Evolutionary conservation across 1,284 basidiomycete species (phyloP).

Genomic region (Cutaneotrichosporon cutaneum): DNA sequence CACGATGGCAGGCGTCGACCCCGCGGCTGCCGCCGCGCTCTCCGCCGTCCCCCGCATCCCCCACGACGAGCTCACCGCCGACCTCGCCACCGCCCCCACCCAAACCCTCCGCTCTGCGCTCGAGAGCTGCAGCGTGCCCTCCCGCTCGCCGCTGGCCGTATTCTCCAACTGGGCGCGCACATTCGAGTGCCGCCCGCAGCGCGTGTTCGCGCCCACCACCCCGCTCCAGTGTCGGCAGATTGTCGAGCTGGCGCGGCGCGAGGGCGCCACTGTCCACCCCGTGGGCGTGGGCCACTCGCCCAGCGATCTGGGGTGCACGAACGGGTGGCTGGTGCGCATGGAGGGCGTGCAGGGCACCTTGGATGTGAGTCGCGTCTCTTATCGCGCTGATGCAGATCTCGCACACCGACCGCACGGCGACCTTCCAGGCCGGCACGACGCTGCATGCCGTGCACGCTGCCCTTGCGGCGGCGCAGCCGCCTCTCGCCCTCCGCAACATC

Average conservation of each 20-base stretch:
- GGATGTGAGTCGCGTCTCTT: constrained; percentile 61
- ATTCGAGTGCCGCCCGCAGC: constrained; percentile 52
- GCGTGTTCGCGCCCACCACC: constrained; percentile 73
- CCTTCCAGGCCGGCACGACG: constrained; percentile 74
- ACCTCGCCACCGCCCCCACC: constrained; percentile 15
- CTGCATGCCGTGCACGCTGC: constrained; percentile 66
- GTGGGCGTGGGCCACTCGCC: constrained; percentile 91
- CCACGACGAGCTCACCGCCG: constrained; percentile 1
- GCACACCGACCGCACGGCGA: constrained; percentile 60
- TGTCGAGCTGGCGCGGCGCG: constrained; percentile 77
- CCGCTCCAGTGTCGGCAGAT: constrained; percentile 72
- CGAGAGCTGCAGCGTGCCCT: constrained; percentile 36
- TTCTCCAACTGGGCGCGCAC: constrained; percentile 60
- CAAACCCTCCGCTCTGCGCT: constrained; percentile 29
- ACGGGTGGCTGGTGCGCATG: constrained; percentile 76
- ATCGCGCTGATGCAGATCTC: constrained; percentile 61
- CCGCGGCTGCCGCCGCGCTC: background rate
- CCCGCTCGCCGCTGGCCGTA: constrained; percentile 28
- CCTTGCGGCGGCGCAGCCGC: constrained; percentile 62
- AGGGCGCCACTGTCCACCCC: constrained; percentile 71
- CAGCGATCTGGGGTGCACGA: constrained; percentile 84
- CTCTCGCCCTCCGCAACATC: constrained; percentile 83
- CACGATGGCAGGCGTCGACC: constrained; percentile 9
- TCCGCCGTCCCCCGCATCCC: background rate
- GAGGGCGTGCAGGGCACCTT: constrained; percentile 67